phyloP scores from a whole-genome alignment of 1,284 basidiomycete species.

The Ustilago crameri region DNA sequence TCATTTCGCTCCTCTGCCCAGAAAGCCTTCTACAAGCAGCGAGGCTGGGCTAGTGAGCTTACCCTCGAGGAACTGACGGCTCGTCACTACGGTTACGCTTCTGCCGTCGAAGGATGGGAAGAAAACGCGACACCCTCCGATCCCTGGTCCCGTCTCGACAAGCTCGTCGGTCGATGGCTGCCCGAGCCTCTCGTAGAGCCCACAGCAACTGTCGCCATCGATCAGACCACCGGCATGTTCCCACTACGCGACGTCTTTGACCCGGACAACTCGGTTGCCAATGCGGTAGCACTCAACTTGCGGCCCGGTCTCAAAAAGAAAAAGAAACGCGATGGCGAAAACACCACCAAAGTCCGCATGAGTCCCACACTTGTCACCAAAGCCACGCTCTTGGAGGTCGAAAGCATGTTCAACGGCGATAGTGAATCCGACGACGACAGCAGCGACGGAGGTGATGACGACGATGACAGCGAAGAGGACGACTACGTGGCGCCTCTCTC shows the following conservation, averaged over 20 bases:
- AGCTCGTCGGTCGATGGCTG: conserved; percentile 51
- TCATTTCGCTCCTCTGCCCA: conserved; percentile 18
- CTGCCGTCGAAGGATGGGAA: conserved; percentile 36
- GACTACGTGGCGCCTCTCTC: conserved; percentile 33
- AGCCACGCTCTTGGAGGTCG: conserved; percentile 60
- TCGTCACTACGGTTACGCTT: conserved; percentile 18
- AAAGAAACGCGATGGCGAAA: conserved; percentile 42
- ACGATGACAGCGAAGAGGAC: conserved; percentile 41
- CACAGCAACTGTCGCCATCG: conserved; percentile 26
- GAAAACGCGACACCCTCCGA: conserved; percentile 26
- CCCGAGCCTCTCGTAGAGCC: conserved; percentile 43
- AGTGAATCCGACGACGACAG: conserved; percentile 47
- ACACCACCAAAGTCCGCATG: conserved; percentile 34
- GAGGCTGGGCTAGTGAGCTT: conserved; percentile 46
- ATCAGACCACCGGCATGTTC: conserved; percentile 39
- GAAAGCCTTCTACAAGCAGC: conserved; percentile 36
- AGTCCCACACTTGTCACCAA: conserved; percentile 62
- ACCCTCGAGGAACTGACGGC: conserved; percentile 60
- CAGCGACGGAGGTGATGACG: conserved; percentile 37
- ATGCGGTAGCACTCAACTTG: conserved; percentile 49
- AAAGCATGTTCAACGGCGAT: conserved; percentile 65
- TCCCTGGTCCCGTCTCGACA: conserved; percentile 61
- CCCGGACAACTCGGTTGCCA: conserved; percentile 49
- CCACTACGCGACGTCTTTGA: conserved; percentile 43
- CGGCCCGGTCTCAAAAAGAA: conserved; percentile 45